Base-by-base conservation (phyloP, 768 basidiomycete genomes). In the Podaxis sp. region DNA sequence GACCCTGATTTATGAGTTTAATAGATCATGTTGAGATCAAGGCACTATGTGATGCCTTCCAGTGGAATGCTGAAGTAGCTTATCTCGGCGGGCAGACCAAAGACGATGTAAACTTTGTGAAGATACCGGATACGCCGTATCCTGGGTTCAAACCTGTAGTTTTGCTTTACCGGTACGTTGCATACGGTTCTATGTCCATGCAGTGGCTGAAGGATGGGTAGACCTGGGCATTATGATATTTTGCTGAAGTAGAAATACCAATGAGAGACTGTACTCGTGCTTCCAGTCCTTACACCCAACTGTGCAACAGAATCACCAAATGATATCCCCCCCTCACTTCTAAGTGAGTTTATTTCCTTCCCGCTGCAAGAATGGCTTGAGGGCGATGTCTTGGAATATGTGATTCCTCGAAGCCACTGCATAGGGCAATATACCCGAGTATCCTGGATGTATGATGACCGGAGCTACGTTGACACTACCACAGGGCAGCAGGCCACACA, bases 141-240 rank as follows among this genome's bases (percentile, higher is more conserved):
- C 67, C 72, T 18, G 72, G 75, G 13, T 72, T 74, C 23, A 67
- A 77, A n/a, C 86, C 90, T 2, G 74, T 93, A 9, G 80, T 81
- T 51, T 71, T 95, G 61, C 74, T 95, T 32, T 94, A 93, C 73
- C 78, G 91, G 93, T 92, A 36, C 32, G 50, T 61, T 11, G 40
- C 36, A 52, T 5, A 28, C 35, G 10, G 21, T 50, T 40, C 13
- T 47, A 36, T 11, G 16, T 27, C 5, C 37, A 37, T 9, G 10
- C 53, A 60, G 36, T 38, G 18, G 11, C 32, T 63, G 18, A 28
- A 44, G 62, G 53, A 57, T 46, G 52, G 18, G 46, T 23, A 93
- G 92, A 52, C 93, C 93, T 18, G 93, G 93, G 7, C 93, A 95
- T 70, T 95, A 91, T 72, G 93, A 95, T 73, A 88, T 94, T 53